Evolutionary conservation across 2,329 filamentous ascomycete species (phyloP), one percentile per base, ranked within the genome.

Genomic region (Hyphodiscus sp.): DNA sequence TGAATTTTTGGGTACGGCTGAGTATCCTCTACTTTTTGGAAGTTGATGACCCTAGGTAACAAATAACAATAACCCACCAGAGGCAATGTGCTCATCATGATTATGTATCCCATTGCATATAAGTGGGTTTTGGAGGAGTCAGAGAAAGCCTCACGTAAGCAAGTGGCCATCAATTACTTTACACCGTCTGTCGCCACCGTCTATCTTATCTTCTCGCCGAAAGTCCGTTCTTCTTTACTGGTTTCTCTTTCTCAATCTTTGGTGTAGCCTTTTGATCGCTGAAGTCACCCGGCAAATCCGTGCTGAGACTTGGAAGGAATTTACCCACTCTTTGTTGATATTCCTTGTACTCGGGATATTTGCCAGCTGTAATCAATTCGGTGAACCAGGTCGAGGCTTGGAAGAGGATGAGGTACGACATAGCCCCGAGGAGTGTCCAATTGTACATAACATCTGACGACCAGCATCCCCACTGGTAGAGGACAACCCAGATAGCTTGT

Each of bases 341-440:
- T 29, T 87, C 76, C 60, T 77, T 76, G 70, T 99, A 99, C 63
- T 96, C 90, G 0, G 87, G 77, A 68, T 99, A 99, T 70, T 97
- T 99, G 51, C 78, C 74, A 2, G 83, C 73, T 1, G 86, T 91
- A 61, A 97, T 86, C 44, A 76, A 66, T 73, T 99, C 94, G 0
- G 94, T 97, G 42, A 99, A 78, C 74, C 81, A 85, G 0, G 91
- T 96, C 59, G 91, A 96, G 23, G 81, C 87, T 69, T 95, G 91
- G 73, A 99, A 99, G 9, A 99, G 77, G 47, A 87, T 68, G 20
- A 96, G 70, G 62, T 96, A 86, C 46, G 76, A 75, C 4, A 85
- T 65, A 0, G 85, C 78, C 9, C 92, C 94, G 10, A 81, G 68
- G 48, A 81, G 82, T 1, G 87, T 84, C 89, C 91, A 99, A 70